phyloP scores from a whole-genome alignment of 2,329 filamentous ascomycete species.

The Talaromyces amestolkiae region DNA sequence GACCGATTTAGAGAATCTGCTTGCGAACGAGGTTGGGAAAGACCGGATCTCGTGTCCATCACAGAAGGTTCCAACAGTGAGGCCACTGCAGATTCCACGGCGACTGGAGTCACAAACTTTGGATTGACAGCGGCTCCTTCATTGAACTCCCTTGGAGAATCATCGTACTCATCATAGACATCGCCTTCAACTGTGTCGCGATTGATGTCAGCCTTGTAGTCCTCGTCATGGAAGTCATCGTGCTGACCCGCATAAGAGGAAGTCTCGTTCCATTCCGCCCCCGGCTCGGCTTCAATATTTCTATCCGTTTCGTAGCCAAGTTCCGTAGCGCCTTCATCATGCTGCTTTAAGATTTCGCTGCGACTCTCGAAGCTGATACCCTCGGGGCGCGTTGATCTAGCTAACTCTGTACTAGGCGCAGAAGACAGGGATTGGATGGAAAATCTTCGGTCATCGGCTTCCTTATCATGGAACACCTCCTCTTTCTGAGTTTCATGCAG shows the following conservation, averaged over 20 bases:
- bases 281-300: conserved; percentile 27
- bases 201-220: conserved; percentile 37
- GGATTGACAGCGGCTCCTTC: conserved; percentile 70
- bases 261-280: conserved; percentile 27
- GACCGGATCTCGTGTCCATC: conserved; percentile 60
- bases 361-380: conserved; percentile 51
- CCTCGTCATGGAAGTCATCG: conserved; percentile 1
- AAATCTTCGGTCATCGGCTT: conserved; percentile 45
- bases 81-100: conserved; percentile 84
- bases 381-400: conserved; percentile 54
- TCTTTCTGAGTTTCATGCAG: conserved; percentile 63
- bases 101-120: conserved; percentile 67
- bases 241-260: conserved; percentile 43
- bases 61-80: conserved; percentile 83
- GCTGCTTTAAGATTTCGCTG: conserved; percentile 49
- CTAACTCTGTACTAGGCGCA: conserved; percentile 57
- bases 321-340: conserved; percentile 34
- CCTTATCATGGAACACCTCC: conserved; percentile 59
- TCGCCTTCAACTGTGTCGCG: conserved; percentile 56
- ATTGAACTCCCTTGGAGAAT: conserved; percentile 64
- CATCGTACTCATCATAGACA: conserved; percentile 3
- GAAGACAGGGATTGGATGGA: conserved; percentile 62
- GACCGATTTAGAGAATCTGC: conserved; percentile 42
- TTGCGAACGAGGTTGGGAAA: conserved; percentile 48
- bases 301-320: conserved; percentile 38